Evolutionary conservation across 805 yeast genomes (phyloP), one percentile per base, ranked within the genome.

Genomic region (Myxozyma neglecta): DNA sequence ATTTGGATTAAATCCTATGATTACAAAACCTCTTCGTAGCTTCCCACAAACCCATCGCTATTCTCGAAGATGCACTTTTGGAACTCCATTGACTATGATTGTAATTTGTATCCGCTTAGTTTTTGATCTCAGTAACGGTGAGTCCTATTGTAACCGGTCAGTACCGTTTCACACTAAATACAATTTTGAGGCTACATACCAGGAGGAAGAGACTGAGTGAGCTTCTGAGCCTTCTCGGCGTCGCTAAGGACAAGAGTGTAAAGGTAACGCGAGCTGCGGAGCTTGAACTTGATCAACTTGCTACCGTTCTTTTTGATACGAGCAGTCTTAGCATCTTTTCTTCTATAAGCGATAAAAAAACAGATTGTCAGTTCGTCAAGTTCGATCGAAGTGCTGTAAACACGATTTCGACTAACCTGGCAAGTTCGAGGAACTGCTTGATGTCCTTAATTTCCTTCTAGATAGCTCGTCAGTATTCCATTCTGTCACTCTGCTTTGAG

Each of bases 231-330:
- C 86, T 91, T 92, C 80, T 90, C 88, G 76, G 90, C 88, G 80
- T 94, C 98, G 83, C 88, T 85, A 76, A 94, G 93, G 73, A 89
- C 89, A 81, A 93, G 85, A 74, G 99, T 94, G 89, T 94, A 94
- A 77, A 90, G 86, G 85, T 89, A 80, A 80, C 84, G 90, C 70
- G 97, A 76, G 80, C 97, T 97, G 86, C 98, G 91, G 77, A 94
- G 90, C 89, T 94, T 94, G 92, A 94, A 94, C 83, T 94, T 94
- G 84, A 97, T 91, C 83, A 89, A 94, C 83, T 88, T 88, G 86
- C 84, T 83, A 78, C 84, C 80, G 90, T 90, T 90, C 83, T 87
- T 86, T 88, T 94, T 94, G 85, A 94, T 89, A 78, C 92, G 86
- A 75, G 96, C 97, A 70, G 88, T 81, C 81, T 85, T 85, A 78